Conservation (phyloP, 1,139 yeast genomes). For the Suhomyces bribrorum region DNA sequence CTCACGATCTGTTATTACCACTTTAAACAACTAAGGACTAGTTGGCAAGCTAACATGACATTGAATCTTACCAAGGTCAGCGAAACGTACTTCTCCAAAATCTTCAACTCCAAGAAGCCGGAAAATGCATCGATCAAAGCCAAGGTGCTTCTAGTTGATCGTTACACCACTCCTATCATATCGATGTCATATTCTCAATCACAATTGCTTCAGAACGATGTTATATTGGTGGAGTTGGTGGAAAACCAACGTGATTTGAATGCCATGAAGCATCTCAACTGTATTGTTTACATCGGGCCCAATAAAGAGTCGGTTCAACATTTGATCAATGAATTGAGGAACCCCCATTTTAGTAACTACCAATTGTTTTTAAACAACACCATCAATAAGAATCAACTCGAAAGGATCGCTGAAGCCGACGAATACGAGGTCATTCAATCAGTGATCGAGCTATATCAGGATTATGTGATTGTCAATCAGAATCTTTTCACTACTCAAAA, state of each 20-base stretch:
- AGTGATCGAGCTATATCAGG: constrained; percentile 83
- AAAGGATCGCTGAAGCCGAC: constrained; percentile 86
- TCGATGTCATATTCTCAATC: constrained; percentile 90
- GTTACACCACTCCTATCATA: constrained; percentile 75
- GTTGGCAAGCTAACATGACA: no score
- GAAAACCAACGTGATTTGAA: constrained; percentile 64
- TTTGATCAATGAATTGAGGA: constrained; percentile 63
- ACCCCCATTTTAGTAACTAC: constrained; percentile 79
- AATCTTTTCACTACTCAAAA: constrained; percentile 50
- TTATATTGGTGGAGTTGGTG: constrained; percentile 76
- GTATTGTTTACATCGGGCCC: constrained; percentile 81
- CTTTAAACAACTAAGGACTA: no score
- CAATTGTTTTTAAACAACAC: constrained; percentile 76
- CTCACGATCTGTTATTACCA: no score
- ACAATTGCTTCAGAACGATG: constrained; percentile 74
- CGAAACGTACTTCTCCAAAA: constrained; percentile 38
- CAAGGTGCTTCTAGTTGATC: constrained; percentile 76
- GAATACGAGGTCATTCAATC: constrained; percentile 75
- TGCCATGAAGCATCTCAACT: constrained; percentile 74
- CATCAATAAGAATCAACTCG: constrained; percentile 73
- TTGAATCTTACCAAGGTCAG: constrained; percentile 39
- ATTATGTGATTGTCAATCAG: constrained; percentile 70
- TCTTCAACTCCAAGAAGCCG: constrained; percentile 27
- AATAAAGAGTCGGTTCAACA: constrained; percentile 60
- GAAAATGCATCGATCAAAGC: constrained; percentile 45